A percentile compares a stretch with the other conserved stretches of the same genome.
These are phyloP conservation scores for grape (Vitis vinifera) DNA, from an alignment of 164 flowering plant genomes.

Conservation along the genomic window ASM3070453v1 NC_081818.1:6147501-6148000, in stretches of 20 bases:
- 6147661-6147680: constrained; percentile 65
- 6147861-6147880: too few relatives aligned
- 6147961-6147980: too few relatives aligned
- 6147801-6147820: constrained; percentile 72
- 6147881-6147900: background rate
- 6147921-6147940: background rate
- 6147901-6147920: background rate
- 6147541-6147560: constrained; percentile 65
- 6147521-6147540: constrained; percentile 33
- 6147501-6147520: constrained; percentile 20
- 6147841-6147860: constrained; percentile 55
- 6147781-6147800: constrained; percentile 61
- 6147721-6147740: background rate
- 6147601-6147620: constrained; percentile 63
- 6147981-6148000: too few relatives aligned
- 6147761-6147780: constrained; percentile 15
- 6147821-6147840: constrained; percentile 79
- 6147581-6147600: constrained; percentile 80
- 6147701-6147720: too few relatives aligned
- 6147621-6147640: constrained; percentile 74
- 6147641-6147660: constrained; percentile 75
- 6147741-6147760: too few relatives aligned
- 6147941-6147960: too few relatives aligned
- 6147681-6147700: background rate
- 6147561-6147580: constrained; percentile 61